phyloP scores from a whole-genome alignment of 2,329 filamentous ascomycete genomes.

The Hymenoscyphus scutula region DNA sequence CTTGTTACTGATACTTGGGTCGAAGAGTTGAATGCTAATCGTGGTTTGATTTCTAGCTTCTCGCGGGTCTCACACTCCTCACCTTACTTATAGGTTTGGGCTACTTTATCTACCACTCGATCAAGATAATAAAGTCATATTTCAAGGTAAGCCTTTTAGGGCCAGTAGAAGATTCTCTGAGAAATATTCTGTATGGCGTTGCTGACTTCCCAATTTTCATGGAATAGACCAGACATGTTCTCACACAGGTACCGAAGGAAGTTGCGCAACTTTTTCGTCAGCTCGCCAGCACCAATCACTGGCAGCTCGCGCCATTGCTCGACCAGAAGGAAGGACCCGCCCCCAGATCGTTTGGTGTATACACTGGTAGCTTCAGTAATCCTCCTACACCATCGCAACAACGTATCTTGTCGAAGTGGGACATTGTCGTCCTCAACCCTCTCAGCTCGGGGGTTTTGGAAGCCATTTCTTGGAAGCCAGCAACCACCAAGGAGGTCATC shows the following conservation, averaged over 20 bases:
- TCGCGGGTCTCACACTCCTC: background rate
- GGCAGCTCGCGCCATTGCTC: background rate
- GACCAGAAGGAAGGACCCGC: slow-evolving; percentile 12
- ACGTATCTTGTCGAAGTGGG: slow-evolving; percentile 39
- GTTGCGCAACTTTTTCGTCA: background rate
- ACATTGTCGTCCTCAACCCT: slow-evolving; percentile 42
- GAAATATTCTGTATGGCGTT: background rate
- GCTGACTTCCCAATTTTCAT: background rate
- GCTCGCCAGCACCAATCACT: background rate
- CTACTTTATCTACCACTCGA: background rate
- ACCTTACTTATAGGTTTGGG: background rate
- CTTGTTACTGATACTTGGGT: background rate
- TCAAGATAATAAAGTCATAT: background rate
- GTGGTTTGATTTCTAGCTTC: background rate
- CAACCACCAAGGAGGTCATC: slow-evolving; percentile 9
- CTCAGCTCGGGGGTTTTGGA: slow-evolving; percentile 36
- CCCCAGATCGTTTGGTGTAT: slow-evolving; percentile 41
- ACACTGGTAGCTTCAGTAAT: slow-evolving; percentile 38
- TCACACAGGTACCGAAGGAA: background rate
- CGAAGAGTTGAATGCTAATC: background rate
- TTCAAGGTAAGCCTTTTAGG: background rate
- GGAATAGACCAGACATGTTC: background rate
- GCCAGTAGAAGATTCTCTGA: background rate
- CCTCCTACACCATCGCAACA: slow-evolving; percentile 34
- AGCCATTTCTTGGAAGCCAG: slow-evolving; percentile 27